Percentiles rank a stretch among this genome's conserved stretches.
These are phyloP conservation scores for Lentinula guzmanii DNA, from an alignment of 768 basidiomycete species.

Conservation along the genomic window DNA sequence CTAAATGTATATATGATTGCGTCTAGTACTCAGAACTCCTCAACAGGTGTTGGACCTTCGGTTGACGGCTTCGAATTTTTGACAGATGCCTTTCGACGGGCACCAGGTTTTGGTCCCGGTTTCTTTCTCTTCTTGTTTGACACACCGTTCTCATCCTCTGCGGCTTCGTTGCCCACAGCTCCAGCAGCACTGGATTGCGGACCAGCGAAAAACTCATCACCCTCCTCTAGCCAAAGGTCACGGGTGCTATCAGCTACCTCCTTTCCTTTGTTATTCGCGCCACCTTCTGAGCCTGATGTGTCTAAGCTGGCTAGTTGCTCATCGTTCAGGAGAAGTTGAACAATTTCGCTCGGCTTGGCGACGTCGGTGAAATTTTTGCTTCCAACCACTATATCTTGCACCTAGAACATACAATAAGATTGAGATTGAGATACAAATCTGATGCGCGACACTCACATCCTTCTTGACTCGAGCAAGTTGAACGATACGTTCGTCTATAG, in stretches of 20 bases:
- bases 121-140: conserved; percentile 5
- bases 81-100: conserved; percentile 27
- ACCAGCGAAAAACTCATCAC: conserved; percentile 74
- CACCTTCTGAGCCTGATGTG: conserved; percentile 31
- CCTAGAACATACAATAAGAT: conserved; percentile 37
- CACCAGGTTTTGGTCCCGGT: conserved; percentile 18
- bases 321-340: conserved; percentile 89
- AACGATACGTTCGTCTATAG: conserved; percentile 95
- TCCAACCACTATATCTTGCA: conserved; percentile 98
- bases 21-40: neutral
- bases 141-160: conserved; percentile 34
- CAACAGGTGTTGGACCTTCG: neutral
- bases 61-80: conserved; percentile 5
- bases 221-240: conserved; percentile 83
- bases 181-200: conserved; percentile 32
- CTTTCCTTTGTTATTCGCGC: conserved; percentile 27
- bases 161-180: conserved; percentile 13
- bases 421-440: neutral
- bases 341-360: conserved; percentile 94
- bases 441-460: conserved; percentile 53
- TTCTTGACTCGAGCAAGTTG: conserved; percentile 96
- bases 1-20: neutral
- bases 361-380: conserved; percentile 93
- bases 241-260: conserved; percentile 34
- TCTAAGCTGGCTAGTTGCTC: conserved; percentile 81